Percentiles rank a stretch among this genome's conserved stretches.
Evolutionary conservation across 2,329 filamentous ascomycete species (phyloP).

Genomic region (Dichotomopilus funicola): DNA sequence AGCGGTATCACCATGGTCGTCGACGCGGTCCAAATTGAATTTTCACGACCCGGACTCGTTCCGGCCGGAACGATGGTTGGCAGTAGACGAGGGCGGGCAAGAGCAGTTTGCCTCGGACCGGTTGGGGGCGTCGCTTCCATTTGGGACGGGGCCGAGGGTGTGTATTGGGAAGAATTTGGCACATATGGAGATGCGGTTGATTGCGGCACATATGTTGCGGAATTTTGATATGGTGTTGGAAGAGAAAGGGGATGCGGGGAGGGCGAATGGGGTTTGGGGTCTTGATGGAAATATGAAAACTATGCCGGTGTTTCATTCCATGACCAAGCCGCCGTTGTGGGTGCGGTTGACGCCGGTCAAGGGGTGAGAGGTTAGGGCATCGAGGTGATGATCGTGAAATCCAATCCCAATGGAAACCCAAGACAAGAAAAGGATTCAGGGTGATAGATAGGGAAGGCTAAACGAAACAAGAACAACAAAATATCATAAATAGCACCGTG

Average conservation of each 20-base stretch:
- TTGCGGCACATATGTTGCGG: neutral
- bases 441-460: no score
- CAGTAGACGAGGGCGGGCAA: neutral
- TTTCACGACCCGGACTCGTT: neutral
- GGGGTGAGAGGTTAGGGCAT: neutral
- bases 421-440: no score
- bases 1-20: neutral
- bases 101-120: neutral
- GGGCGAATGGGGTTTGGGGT: neutral
- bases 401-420: no score
- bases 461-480: no score
- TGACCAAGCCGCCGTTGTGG: conserved; percentile 7
- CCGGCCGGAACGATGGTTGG: neutral
- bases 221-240: neutral
- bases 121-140: neutral
- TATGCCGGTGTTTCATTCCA: conserved; percentile 3
- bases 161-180: conserved; percentile 4
- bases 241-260: neutral
- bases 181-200: conserved; percentile 3
- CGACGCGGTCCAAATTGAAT: neutral
- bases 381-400: no score
- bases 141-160: neutral
- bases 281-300: neutral
- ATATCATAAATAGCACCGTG: no score
- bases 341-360: neutral